Evolutionary conservation across 2,329 filamentous ascomycete species (phyloP).

Genomic region (Aspergillus neotritici): DNA sequence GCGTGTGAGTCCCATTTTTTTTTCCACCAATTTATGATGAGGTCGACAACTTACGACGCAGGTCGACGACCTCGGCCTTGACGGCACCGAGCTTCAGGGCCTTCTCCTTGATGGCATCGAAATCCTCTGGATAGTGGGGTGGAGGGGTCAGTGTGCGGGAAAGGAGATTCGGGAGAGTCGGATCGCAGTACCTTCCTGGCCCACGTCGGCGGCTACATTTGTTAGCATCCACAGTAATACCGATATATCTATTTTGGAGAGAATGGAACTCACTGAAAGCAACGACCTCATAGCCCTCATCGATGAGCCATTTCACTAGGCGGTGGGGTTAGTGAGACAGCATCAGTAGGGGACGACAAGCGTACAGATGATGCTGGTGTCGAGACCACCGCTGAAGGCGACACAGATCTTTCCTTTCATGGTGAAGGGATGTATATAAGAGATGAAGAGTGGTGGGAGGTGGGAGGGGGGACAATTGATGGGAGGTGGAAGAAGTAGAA

Average conservation of each 20-base stretch:
- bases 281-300: conserved; percentile 55
- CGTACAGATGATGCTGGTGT: conserved; percentile 54
- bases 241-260: not conserved
- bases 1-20: not conserved
- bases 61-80: conserved; percentile 58
- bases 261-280: conserved; percentile 52
- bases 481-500: not conserved
- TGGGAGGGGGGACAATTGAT: not conserved
- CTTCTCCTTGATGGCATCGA: conserved; percentile 66
- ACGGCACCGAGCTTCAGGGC: conserved; percentile 63
- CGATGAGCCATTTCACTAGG: conserved; percentile 42
- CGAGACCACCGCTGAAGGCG: conserved; percentile 48
- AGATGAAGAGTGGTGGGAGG: not conserved
- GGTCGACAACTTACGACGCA: conserved; percentile 43
- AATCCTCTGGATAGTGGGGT: conserved; percentile 54
- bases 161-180: not conserved
- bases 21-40: not conserved
- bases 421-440: too few species aligned
- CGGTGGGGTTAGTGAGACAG: conserved; percentile 15
- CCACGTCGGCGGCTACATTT: conserved; percentile 59
- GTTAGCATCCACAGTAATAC: conserved; percentile 9
- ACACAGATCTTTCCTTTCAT: conserved; percentile 29
- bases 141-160: conserved; percentile 5
- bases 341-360: conserved; percentile 18
- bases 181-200: conserved; percentile 52